These are phyloP conservation scores for Pestalotiopsis fici DNA, from an alignment of 2,329 filamentous ascomycete genomes.

Conservation along the genomic window DNA sequence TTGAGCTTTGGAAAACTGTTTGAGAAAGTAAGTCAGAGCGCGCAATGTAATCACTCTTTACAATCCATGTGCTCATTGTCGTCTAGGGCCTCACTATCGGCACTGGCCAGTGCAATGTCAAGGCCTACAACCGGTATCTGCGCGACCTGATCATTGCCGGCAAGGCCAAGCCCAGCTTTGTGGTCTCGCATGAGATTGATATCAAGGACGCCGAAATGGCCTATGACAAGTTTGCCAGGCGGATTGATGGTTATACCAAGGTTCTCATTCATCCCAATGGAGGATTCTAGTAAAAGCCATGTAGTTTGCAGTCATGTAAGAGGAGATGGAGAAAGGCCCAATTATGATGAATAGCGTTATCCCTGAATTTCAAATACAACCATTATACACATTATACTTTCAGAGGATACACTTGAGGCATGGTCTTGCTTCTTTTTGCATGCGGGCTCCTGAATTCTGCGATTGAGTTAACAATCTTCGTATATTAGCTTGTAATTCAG, in stretches of 20 bases:
- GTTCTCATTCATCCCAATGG: conserved; percentile 69
- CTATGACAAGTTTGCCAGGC: conserved; percentile 67
- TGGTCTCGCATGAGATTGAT: conserved; percentile 64
- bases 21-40: conserved; percentile 52
- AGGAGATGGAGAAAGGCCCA: not conserved
- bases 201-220: conserved; percentile 62
- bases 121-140: conserved; percentile 66
- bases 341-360: not conserved
- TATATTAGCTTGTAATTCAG: too few species aligned
- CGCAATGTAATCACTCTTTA: not conserved
- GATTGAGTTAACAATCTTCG: too few species aligned
- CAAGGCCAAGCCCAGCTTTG: conserved; percentile 66
- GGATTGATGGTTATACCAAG: conserved; percentile 68
- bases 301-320: not conserved
- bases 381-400: not conserved
- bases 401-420: too few species aligned
- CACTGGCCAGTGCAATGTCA: conserved; percentile 69
- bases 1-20: conserved; percentile 69
- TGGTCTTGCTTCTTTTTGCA: too few species aligned
- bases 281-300: conserved; percentile 2
- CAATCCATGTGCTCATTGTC: not conserved
- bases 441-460: too few species aligned
- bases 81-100: conserved; percentile 57
- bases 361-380: not conserved
- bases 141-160: conserved; percentile 66